Conservation (phyloP, 2,329 filamentous ascomycete genomes). For the Chrysoporthe austroafricana region DNA sequence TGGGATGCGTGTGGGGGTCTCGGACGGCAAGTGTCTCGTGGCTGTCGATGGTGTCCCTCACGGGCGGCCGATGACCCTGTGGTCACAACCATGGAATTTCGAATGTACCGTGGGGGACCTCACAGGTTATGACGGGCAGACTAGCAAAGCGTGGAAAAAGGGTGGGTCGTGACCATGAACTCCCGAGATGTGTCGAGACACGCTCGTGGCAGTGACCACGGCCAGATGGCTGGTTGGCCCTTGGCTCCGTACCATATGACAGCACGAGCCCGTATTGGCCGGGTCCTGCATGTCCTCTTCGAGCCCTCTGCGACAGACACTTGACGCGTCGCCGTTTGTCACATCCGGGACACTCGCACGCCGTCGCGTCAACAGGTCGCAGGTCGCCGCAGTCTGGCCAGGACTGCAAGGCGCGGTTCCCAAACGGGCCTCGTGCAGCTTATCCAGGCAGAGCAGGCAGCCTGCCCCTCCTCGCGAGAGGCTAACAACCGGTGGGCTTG, state of each 20-base stretch:
- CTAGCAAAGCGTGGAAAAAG: not conserved
- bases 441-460: not conserved
- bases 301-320: not conserved
- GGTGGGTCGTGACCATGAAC: not conserved
- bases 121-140: not conserved
- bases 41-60: constrained; percentile 8
- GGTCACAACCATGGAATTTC: not conserved
- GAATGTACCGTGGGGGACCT: not conserved
- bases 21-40: constrained; percentile 16
- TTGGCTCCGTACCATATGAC: not conserved
- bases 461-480: not conserved
- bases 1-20: constrained; percentile 6
- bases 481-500: not conserved
- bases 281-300: not conserved
- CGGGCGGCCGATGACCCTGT: constrained; percentile 8
- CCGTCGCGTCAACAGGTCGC: not conserved
- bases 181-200: not conserved
- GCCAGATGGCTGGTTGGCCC: not conserved
- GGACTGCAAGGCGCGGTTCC: not conserved
- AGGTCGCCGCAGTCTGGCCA: not conserved
- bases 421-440: constrained; percentile 1
- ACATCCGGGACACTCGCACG: not conserved
- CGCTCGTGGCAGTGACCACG: not conserved
- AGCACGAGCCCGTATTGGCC: not conserved
- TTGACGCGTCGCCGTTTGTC: not conserved